A percentile compares a stretch with the other conserved stretches of the same genome.
phyloP scores from a whole-genome alignment of 2,329 filamentous ascomycete species.

The Lasiodiplodia gonubiensis region DNA sequence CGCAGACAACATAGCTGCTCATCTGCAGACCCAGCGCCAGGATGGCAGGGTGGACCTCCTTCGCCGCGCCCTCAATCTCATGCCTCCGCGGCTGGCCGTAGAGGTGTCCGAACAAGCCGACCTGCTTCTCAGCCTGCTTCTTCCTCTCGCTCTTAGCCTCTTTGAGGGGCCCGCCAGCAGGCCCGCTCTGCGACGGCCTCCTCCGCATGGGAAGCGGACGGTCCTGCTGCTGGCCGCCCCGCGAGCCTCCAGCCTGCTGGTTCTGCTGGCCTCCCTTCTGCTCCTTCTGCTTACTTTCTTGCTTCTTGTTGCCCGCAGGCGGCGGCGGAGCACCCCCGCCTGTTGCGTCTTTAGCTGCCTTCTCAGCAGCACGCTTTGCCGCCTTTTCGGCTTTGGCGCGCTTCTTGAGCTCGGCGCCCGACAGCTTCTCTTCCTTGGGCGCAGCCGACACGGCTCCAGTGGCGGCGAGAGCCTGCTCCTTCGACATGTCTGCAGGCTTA shows the following conservation, averaged over 20 bases:
- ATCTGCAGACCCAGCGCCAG: conserved; percentile 88
- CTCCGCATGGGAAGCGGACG: conserved; percentile 39
- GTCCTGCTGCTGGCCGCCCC: conserved; percentile 37
- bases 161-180: conserved; percentile 36
- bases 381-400: conserved; percentile 90
- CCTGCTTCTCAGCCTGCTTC: conserved; percentile 58
- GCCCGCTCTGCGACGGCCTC: conserved; percentile 40
- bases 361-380: conserved; percentile 74
- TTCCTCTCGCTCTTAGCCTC: conserved; percentile 43
- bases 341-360: conserved; percentile 55
- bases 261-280: conserved; percentile 39
- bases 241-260: conserved; percentile 43
- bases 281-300: conserved; percentile 47
- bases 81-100: conserved; percentile 75
- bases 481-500: conserved; percentile 14
- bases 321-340: conserved; percentile 39
- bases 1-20: conserved; percentile 84
- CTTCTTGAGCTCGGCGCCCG: conserved; percentile 83
- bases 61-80: conserved; percentile 64
- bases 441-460: conserved; percentile 20
- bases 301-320: conserved; percentile 44
- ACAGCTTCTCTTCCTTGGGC: conserved; percentile 59
- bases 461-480: conserved; percentile 3
- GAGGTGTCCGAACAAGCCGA: conserved; percentile 81
- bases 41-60: conserved; percentile 84